Conservation (phyloP, 2,329 filamentous ascomycete species). For the Scedosporium dehoogii region DNA sequence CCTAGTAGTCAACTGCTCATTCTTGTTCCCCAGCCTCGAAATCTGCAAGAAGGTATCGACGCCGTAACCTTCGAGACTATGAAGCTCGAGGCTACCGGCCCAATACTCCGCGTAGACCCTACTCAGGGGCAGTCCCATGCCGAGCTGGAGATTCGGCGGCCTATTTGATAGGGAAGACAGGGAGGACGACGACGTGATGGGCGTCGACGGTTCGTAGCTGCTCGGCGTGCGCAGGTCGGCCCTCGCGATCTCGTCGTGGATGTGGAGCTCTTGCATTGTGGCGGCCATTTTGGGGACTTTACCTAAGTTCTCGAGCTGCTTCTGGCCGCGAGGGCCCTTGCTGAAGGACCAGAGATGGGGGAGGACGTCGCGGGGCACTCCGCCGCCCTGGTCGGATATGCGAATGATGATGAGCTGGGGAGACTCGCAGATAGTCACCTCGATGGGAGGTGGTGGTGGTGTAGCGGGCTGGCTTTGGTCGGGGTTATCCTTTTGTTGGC, state of each 20-base stretch:
- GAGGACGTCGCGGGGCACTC: slow-evolving; percentile 73
- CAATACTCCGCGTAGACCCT: slow-evolving; percentile 96
- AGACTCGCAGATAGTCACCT: slow-evolving; percentile 90
- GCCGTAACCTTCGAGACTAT: slow-evolving; percentile 90
- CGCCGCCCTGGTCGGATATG: slow-evolving; percentile 90
- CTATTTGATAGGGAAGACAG: slow-evolving; percentile 71
- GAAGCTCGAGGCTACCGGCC: slow-evolving; percentile 84
- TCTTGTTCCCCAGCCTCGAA: slow-evolving; percentile 93
- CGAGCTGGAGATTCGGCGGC: slow-evolving; percentile 76
- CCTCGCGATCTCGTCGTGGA: slow-evolving; percentile 30
- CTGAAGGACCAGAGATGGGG: slow-evolving; percentile 95
- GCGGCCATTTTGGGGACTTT: slow-evolving; percentile 86
- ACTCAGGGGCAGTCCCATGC: slow-evolving; percentile 89
- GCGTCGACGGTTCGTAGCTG: slow-evolving; percentile 18
- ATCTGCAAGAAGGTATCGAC: slow-evolving; percentile 95
- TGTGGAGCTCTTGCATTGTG: slow-evolving; percentile 72
- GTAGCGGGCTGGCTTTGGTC: slow-evolving; percentile 14
- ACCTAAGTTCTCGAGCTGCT: slow-evolving; percentile 72
- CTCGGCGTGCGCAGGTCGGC: slow-evolving; percentile 30
- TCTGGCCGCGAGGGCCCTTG: slow-evolving; percentile 74
- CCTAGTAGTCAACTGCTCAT: slow-evolving; percentile 77
- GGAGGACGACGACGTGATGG: slow-evolving; percentile 23
- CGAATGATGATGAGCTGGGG: slow-evolving; percentile 92
- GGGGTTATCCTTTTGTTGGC: slow-evolving; percentile 13
- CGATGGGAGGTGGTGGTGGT: slow-evolving; percentile 69